phyloP scores from a whole-genome alignment of 495 filamentous ascomycete species.

The Darksidea phi region DNA sequence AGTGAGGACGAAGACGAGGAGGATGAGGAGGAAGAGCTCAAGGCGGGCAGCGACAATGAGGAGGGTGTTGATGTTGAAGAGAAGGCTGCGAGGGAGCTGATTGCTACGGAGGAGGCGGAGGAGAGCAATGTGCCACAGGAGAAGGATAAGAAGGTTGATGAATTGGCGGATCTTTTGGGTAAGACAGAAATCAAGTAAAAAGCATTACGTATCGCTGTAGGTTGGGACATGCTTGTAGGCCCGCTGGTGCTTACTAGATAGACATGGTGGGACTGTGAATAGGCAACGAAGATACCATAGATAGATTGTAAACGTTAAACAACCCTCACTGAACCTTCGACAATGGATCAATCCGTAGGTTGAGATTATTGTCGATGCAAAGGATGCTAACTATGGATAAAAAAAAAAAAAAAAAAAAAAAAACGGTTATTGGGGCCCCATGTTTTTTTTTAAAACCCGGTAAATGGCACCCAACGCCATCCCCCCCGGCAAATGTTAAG shows the following conservation, averaged over 20 bases:
- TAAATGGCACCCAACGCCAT: no score
- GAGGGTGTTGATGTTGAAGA: slow-evolving; percentile 54
- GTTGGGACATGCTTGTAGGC: not conserved
- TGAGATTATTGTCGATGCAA: no score
- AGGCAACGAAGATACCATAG: slow-evolving; percentile 18
- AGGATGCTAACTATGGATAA: no score
- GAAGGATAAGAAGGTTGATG: slow-evolving; percentile 78
- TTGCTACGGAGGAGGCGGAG: slow-evolving; percentile 71
- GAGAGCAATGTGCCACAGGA: slow-evolving; percentile 68
- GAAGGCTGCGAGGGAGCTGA: slow-evolving; percentile 56
- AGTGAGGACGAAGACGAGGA: slow-evolving; percentile 59
- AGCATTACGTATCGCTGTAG: not conserved
- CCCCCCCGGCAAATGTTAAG: no score
- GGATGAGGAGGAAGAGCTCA: slow-evolving; percentile 67
- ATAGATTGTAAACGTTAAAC: not conserved
- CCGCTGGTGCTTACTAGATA: not conserved
- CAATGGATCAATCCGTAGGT: no score
- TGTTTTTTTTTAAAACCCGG: no score
- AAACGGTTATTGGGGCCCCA: no score
- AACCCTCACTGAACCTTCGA: not conserved
- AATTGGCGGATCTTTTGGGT: slow-evolving; percentile 68
- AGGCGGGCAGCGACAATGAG: slow-evolving; percentile 52
- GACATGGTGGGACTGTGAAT: not conserved
- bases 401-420: no score
- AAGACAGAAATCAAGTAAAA: slow-evolving; percentile 54